These are phyloP conservation scores for Ceratobasidium papillatum DNA, from an alignment of 1,284 basidiomycete species.

Conservation along the genomic window DNA sequence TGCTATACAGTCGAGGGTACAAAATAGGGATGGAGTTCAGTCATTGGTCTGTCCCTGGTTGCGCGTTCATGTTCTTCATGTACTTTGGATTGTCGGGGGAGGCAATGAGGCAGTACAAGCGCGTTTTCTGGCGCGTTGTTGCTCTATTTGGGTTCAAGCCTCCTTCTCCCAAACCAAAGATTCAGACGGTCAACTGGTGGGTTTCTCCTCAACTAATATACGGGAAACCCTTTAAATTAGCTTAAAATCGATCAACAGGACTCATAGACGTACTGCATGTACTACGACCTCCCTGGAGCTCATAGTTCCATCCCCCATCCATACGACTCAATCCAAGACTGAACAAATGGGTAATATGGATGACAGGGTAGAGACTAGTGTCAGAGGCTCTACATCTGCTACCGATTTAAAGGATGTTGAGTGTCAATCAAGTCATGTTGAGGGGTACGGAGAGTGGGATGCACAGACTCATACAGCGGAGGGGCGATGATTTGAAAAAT, in stretches of 20 bases:
- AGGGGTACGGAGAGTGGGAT: too few relatives aligned
- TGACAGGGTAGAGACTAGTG: too few relatives aligned
- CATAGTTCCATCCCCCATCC: too few relatives aligned
- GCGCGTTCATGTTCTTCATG: constrained; percentile 39
- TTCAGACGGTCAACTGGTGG: background rate
- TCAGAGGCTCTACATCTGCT: too few relatives aligned
- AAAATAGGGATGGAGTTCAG: constrained; percentile 11
- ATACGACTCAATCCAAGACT: too few relatives aligned
- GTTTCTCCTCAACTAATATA: background rate
- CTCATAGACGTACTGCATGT: background rate
- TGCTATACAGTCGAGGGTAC: background rate
- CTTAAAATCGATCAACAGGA: background rate
- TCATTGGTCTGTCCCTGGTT: constrained; percentile 25
- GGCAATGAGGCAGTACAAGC: constrained; percentile 30
- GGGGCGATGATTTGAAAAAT: too few relatives aligned
- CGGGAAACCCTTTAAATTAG: background rate
- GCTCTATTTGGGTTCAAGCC: background rate
- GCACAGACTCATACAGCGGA: too few relatives aligned
- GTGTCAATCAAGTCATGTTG: too few relatives aligned
- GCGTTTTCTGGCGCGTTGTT: background rate
- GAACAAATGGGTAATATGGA: too few relatives aligned
- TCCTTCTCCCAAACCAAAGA: background rate
- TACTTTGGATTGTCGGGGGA: constrained; percentile 41
- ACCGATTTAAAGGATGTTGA: too few relatives aligned
- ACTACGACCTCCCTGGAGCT: background rate